Percentiles rank a stretch among this genome's conserved stretches.
Evolutionary conservation across 2,329 filamentous ascomycete genomes (phyloP).

Genomic region (Coniochaeta ligniaria): DNA sequence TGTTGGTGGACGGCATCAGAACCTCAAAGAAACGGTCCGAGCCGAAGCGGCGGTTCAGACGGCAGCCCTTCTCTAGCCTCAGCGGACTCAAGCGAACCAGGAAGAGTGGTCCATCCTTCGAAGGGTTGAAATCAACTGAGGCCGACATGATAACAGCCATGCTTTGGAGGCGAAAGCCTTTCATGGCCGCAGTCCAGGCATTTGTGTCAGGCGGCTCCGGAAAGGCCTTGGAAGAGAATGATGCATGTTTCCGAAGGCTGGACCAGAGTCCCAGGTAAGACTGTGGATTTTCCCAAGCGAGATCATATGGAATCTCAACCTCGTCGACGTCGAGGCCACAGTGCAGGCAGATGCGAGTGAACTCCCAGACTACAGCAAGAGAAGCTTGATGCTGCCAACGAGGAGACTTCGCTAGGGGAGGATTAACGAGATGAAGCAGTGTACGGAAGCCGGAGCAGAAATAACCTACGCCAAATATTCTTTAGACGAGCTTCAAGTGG

Average conservation of each 20-base stretch:
- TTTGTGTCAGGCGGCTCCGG: conserved; percentile 36
- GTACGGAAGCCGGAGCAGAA: background rate
- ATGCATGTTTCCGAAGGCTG: conserved; percentile 27
- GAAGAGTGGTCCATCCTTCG: conserved; percentile 32
- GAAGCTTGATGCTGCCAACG: conserved; percentile 26
- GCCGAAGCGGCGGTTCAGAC: conserved; percentile 48
- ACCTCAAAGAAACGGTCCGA: conserved; percentile 52
- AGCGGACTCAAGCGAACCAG: conserved; percentile 39
- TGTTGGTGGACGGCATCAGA: conserved; percentile 34
- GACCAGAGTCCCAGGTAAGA: conserved; percentile 39
- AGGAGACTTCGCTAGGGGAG: background rate
- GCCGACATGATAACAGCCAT: conserved; percentile 36
- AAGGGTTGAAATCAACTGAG: conserved; percentile 27
- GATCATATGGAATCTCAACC: conserved; percentile 27
- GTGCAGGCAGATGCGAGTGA: conserved; percentile 37
- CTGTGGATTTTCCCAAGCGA: conserved; percentile 28
- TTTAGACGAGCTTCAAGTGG: conserved; percentile 20
- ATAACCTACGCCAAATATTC: conserved; percentile 31
- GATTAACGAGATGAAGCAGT: background rate
- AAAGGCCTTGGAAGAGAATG: conserved; percentile 36
- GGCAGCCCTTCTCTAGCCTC: conserved; percentile 39
- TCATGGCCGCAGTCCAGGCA: conserved; percentile 38
- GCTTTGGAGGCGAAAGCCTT: conserved; percentile 23
- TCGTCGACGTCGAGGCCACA: conserved; percentile 33
- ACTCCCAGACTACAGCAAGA: conserved; percentile 44